Base-by-base conservation (phyloP, 1,284 basidiomycete species). In the Heterobasidion irregulare region DNA sequence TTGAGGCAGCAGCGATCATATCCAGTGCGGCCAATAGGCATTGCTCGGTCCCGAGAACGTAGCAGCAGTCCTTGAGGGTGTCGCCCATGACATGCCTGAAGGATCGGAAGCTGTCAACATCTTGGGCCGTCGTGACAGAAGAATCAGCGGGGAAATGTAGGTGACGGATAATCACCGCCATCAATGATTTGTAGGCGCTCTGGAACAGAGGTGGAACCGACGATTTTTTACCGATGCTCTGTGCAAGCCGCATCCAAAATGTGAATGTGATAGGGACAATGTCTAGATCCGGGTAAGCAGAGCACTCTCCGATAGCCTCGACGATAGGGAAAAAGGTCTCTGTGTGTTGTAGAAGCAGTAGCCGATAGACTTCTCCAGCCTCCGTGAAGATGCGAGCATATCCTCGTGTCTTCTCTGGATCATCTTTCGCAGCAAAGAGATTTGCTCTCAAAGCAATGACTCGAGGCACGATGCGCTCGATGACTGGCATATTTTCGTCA, bases 61-160 rank as follows among this genome's bases (percentile, higher is more conserved):
- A 84, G 71, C 97, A 99, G 68, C 97, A 99, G 69, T 99, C 97
- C 72, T 99, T 99, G 62, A 99, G 80, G 5, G 97, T 99, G 69
- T 99, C 96, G 53, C 97, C 97, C 90, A 99, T 99, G 60, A 94
- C 85, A 74, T 99, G 97, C 55, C 97, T 80, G 78, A 99, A 99
- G 6, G 84, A 82, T 26, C 97, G 82, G 78, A 99, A 99, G 65
- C 91, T 89, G 60, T 99, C 97, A 9, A 87, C 81, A 68, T 98
- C 96, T 70, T 96, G 91, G 2, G 87, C 84, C 3, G 81, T 79
- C 62, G 95, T 72, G 33, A 80, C 70, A 19, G 75, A 69, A 13
- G 78, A 65, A 54, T 94, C 91, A 8, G 83, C 67, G 4, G 97
- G 95, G 73, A 98, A 99, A 68, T 93, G 92, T 6, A 99, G 78